These are phyloP conservation scores for Sporothrix curviconia DNA, from an alignment of 2,329 filamentous ascomycete species.

Conservation along the genomic window DNA sequence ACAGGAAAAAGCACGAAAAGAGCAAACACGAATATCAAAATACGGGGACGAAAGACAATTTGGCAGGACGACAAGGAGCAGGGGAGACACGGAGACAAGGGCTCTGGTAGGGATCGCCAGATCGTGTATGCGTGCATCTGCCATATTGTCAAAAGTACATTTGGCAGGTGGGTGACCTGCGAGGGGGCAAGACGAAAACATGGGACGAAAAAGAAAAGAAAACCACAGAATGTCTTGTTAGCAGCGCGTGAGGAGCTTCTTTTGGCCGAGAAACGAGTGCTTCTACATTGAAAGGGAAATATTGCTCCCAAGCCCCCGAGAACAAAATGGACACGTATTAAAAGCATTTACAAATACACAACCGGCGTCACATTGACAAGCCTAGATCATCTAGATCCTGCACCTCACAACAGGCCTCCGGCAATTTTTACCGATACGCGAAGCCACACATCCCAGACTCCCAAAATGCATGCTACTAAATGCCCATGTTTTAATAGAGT, in stretches of 20 bases:
- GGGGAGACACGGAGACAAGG: background rate
- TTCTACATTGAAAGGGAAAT: no score
- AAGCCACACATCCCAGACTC: background rate
- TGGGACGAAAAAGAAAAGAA: no score
- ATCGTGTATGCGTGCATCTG: constrained; percentile 3
- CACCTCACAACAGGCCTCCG: background rate
- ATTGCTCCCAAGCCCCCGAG: no score
- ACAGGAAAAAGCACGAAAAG: no score
- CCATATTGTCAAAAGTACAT: background rate
- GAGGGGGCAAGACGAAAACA: background rate
- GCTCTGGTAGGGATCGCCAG: background rate
- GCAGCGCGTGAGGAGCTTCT: no score
- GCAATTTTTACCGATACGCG: constrained; percentile 1
- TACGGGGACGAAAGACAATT: background rate
- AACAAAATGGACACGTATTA: no score
- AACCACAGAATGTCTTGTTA: no score
- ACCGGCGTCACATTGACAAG: no score
- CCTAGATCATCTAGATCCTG: background rate
- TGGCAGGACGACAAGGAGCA: background rate
- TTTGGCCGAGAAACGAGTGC: no score
- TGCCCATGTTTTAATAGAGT: background rate
- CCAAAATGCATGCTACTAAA: background rate
- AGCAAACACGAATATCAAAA: no score
- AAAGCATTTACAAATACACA: no score
- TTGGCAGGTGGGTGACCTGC: no score